Evolutionary conservation across 1,284 basidiomycete species (phyloP).

Genomic region (Pseudozyma flocculosa): DNA sequence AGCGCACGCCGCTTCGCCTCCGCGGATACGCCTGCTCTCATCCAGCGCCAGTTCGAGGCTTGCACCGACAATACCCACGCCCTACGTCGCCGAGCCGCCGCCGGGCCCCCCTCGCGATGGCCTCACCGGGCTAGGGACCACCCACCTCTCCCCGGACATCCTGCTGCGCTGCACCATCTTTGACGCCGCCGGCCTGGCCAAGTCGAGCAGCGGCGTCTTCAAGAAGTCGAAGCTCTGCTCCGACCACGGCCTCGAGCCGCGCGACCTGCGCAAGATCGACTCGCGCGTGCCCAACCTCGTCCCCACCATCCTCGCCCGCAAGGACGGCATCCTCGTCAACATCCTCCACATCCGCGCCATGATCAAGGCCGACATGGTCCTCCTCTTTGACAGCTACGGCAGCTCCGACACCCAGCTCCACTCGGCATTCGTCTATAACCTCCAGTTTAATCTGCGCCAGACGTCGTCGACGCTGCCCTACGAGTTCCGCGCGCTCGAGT

Average conservation of each 20-base stretch:
- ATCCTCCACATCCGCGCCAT: slow-evolving; percentile 91
- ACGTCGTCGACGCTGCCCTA: slow-evolving; percentile 35
- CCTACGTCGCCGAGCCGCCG: background rate
- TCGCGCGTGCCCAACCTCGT: slow-evolving; percentile 89
- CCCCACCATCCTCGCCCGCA: slow-evolving; percentile 83
- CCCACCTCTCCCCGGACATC: slow-evolving; percentile 42
- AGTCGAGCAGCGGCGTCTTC: slow-evolving; percentile 85
- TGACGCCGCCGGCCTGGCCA: slow-evolving; percentile 63
- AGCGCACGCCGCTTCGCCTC: too few relatives aligned
- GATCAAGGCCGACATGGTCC: slow-evolving; percentile 86
- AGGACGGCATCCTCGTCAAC: slow-evolving; percentile 78
- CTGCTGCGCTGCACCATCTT: slow-evolving; percentile 52
- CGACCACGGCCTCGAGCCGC: slow-evolving; percentile 84
- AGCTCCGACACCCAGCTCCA: slow-evolving; percentile 38
- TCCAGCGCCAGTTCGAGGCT: background rate
- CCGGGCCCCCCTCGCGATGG: background rate
- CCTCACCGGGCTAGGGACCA: slow-evolving; percentile 21
- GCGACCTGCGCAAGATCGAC: slow-evolving; percentile 95
- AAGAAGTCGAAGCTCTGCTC: slow-evolving; percentile 83
- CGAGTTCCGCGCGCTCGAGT: slow-evolving; percentile 52
- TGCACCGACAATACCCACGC: background rate
- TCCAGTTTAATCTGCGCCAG: slow-evolving; percentile 42
- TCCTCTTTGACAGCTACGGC: slow-evolving; percentile 73
- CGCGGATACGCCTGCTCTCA: too few relatives aligned
- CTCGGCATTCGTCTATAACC: slow-evolving; percentile 50